These are phyloP conservation scores for Farysia itapuensis DNA, from an alignment of 1,284 basidiomycete species.

Conservation along the genomic window DNA sequence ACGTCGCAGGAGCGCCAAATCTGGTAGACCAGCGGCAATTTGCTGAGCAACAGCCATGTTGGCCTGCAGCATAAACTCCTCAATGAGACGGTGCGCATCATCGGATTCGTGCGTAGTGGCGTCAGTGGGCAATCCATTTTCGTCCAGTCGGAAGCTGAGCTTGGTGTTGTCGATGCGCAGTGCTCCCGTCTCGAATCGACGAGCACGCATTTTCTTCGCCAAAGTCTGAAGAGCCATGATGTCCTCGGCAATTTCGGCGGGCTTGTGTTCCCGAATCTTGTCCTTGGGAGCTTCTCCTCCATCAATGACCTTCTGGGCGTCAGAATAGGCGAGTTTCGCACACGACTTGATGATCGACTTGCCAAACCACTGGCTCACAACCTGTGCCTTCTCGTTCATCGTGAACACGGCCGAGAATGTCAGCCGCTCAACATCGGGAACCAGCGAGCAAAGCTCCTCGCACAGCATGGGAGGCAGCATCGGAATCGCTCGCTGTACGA, in stretches of 20 bases:
- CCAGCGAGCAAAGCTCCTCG: constrained; percentile 88
- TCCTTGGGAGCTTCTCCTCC: constrained; percentile 66
- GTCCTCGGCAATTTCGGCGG: constrained; percentile 72
- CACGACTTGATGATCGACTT: constrained; percentile 89
- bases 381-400: constrained; percentile 77
- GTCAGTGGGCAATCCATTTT: constrained; percentile 78
- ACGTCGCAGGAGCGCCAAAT: constrained; percentile 88
- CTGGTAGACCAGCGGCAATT: constrained; percentile 87
- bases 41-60: constrained; percentile 89
- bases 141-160: constrained; percentile 79
- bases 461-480: constrained; percentile 91
- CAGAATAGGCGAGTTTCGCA: constrained; percentile 78
- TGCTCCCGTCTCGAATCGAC: constrained; percentile 79
- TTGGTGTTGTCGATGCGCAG: constrained; percentile 73
- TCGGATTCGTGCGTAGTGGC: constrained; percentile 70
- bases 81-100: constrained; percentile 79
- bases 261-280: constrained; percentile 61
- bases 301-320: constrained; percentile 79
- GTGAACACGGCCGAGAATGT: constrained; percentile 76
- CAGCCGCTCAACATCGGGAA: constrained; percentile 81
- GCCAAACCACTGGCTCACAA: constrained; percentile 86
- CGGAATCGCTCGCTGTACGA: constrained; percentile 89
- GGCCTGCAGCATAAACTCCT: constrained; percentile 95
- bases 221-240: constrained; percentile 68
- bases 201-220: constrained; percentile 73